phyloP scores from a whole-genome alignment of 148 eudicot species.

The Vaccinium corymbosum region DNA sequence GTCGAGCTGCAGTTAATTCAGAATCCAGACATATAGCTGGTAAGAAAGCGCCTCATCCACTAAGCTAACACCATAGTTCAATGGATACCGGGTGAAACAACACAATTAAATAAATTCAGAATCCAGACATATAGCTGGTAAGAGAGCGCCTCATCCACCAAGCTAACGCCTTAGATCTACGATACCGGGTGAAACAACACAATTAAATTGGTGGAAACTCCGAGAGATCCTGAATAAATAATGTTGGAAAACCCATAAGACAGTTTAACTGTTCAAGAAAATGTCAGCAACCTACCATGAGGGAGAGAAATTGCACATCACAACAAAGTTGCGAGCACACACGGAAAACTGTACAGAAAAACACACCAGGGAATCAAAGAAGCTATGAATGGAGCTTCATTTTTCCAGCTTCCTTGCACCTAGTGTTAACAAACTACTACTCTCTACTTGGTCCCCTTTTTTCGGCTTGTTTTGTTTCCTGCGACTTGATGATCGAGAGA shows the following conservation, averaged over 20 bases:
- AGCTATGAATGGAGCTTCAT: background rate
- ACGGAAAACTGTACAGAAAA: conserved; percentile 2
- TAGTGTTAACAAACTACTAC: background rate
- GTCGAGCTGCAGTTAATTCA: background rate
- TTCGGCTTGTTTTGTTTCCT: conserved; percentile 24
- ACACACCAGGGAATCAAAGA: background rate
- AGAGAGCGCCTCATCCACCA: background rate
- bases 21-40: background rate
- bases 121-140: background rate
- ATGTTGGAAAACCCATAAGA: background rate
- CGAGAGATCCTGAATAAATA: background rate
- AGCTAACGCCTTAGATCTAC: background rate
- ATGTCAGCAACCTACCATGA: background rate
- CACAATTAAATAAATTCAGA: background rate
- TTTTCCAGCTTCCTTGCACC: conserved; percentile 2
- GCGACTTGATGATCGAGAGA: conserved; percentile 20
- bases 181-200: background rate
- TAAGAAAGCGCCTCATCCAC: background rate
- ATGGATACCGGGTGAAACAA: background rate
- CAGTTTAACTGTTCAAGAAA: background rate
- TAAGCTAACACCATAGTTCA: background rate
- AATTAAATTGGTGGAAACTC: background rate
- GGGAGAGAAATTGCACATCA: background rate
- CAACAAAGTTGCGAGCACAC: background rate
- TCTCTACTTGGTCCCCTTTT: background rate